phyloP scores from a whole-genome alignment of 371 early-diverging fungal genomes.

The Lichtheimia corymbifera region DNA sequence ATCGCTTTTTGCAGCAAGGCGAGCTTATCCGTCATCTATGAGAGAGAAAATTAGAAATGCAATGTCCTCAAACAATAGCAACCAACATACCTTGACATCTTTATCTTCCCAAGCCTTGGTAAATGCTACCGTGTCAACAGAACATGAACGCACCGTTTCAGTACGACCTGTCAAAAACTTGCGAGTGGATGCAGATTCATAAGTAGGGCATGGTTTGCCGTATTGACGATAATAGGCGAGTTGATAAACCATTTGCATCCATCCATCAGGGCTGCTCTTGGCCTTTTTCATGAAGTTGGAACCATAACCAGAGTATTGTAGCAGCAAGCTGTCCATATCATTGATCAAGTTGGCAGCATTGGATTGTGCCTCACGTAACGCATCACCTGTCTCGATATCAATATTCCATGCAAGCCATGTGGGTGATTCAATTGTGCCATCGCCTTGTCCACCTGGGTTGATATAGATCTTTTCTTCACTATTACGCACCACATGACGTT shows the following conservation, averaged over 20 bases:
- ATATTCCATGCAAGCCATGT: constrained; percentile 19
- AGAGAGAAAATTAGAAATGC: not conserved
- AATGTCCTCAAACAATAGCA: too few species aligned
- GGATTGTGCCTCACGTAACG: constrained; percentile 60
- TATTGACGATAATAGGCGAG: constrained; percentile 80
- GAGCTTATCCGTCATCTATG: constrained; percentile 58
- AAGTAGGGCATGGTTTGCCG: constrained; percentile 68
- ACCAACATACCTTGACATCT: constrained; percentile 40
- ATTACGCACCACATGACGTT: not conserved
- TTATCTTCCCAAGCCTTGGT: constrained; percentile 68
- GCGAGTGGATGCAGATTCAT: constrained; percentile 87
- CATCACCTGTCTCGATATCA: constrained; percentile 17
- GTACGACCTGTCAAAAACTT: constrained; percentile 84
- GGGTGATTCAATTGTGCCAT: constrained; percentile 5
- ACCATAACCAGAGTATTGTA: constrained; percentile 77
- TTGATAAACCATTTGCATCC: constrained; percentile 87
- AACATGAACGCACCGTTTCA: constrained; percentile 79
- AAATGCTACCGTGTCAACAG: constrained; percentile 66
- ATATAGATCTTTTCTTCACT: not conserved
- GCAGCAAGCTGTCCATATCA: constrained; percentile 70
- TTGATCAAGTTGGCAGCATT: constrained; percentile 66
- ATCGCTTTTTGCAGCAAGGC: constrained; percentile 63
- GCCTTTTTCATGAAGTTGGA: constrained; percentile 81
- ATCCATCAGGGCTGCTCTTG: constrained; percentile 80
- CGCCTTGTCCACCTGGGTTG: constrained; percentile 2